These are phyloP conservation scores for Gentiana dahurica DNA, from an alignment of 257 asterid genomes.

Conservation along the genomic window DNA sequence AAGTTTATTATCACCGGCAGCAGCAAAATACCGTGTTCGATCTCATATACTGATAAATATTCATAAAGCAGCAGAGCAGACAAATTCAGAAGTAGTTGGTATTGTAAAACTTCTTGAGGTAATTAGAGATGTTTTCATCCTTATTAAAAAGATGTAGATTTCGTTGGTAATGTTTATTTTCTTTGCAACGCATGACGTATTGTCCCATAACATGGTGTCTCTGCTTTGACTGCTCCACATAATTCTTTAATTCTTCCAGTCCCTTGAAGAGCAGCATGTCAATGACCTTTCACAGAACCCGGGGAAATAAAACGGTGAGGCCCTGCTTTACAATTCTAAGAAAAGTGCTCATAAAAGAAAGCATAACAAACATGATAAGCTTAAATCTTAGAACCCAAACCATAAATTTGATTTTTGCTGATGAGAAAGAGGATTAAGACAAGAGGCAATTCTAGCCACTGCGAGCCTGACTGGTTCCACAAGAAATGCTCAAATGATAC, in stretches of 20 bases:
- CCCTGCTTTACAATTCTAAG: not conserved
- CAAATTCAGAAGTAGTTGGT: constrained; percentile 57
- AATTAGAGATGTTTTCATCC: constrained; percentile 51
- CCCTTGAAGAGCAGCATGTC: constrained; percentile 88
- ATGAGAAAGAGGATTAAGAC: too few species aligned
- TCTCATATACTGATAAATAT: not conserved
- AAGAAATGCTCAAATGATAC: too few species aligned
- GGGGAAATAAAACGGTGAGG: not conserved
- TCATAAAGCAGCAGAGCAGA: constrained; percentile 1
- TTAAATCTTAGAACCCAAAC: too few species aligned
- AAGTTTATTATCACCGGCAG: not conserved
- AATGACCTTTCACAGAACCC: constrained; percentile 48
- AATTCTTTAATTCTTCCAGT: constrained; percentile 63
- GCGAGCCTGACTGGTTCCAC: too few species aligned
- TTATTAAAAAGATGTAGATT: constrained; percentile 17
- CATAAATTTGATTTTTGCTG: too few species aligned
- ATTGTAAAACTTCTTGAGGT: constrained; percentile 65
- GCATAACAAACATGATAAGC: too few species aligned
- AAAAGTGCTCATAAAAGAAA: too few species aligned
- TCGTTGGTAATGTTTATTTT: not conserved
- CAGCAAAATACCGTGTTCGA: not conserved
- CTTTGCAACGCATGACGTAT: constrained; percentile 46
- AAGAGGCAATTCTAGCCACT: too few species aligned
- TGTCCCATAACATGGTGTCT: constrained; percentile 90
- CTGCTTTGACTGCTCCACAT: constrained; percentile 92